phyloP scores from a whole-genome alignment of 805 yeast genomes.

The Hanseniaspora occidentalis region DNA sequence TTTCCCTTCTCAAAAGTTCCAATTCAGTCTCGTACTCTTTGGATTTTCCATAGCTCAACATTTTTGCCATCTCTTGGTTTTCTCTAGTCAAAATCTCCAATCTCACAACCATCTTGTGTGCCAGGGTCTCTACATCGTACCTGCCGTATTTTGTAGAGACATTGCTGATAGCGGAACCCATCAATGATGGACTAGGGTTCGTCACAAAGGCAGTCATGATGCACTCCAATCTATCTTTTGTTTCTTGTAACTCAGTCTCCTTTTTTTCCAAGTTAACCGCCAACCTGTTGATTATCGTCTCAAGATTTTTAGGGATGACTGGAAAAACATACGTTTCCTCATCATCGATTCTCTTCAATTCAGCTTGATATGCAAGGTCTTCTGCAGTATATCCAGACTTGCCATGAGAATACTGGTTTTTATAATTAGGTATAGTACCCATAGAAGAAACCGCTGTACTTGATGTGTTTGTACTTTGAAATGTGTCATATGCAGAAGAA shows the following conservation, averaged over 20 bases:
- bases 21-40: constrained; percentile 59
- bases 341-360: constrained; percentile 3
- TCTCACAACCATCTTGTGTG: constrained; percentile 58
- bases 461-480: constrained; percentile 23
- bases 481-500: too few species aligned
- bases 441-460: constrained; percentile 7
- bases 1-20: constrained; percentile 43
- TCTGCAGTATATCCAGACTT: constrained; percentile 3
- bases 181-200: constrained; percentile 25
- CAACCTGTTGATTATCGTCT: constrained; percentile 36
- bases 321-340: constrained; percentile 6
- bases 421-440: neutral
- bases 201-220: constrained; percentile 42
- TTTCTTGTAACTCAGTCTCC: constrained; percentile 41
- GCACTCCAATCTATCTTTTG: constrained; percentile 52
- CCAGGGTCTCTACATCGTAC: constrained; percentile 61
- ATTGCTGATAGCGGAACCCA: constrained; percentile 16
- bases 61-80: constrained; percentile 54
- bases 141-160: constrained; percentile 40
- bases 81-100: constrained; percentile 50
- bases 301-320: constrained; percentile 31
- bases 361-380: constrained; percentile 3
- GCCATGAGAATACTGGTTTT: neutral
- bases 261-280: constrained; percentile 35
- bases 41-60: constrained; percentile 66